Base-by-base conservation (phyloP, 768 basidiomycete species). In the Hemileccinum impolitum region DNA sequence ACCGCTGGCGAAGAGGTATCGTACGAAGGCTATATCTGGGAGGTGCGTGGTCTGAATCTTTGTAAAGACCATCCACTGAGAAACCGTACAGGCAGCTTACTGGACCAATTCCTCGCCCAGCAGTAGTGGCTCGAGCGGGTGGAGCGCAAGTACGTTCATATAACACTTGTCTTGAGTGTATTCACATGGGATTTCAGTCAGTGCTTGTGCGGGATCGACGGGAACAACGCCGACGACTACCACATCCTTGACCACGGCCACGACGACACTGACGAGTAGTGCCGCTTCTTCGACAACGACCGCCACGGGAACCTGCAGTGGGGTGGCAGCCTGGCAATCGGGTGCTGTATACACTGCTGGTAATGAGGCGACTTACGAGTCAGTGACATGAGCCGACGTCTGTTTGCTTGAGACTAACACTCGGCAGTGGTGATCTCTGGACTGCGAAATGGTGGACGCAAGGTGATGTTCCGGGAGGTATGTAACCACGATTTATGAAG, bases 401-500 rank as follows among this genome's bases (percentile, higher is more conserved):
- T 18, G 19, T 17, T 39, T 48, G 31, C 51, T 46, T 37, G 48
- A 21, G 41, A 38, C 32, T 23, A 38, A 55, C 21, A n/a, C 18
- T 15, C 9, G 42, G 28, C 31, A 57, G 59, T 39, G 55, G 48
- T 8, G 17, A 73, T 51, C 62, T 72, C 37, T 77, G 72, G 73
- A 75, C 73, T 12, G 81, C 82, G 3, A 73, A 79, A 47, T 84
- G 79, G 77, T 84, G 84, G 82, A 77, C 80, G 15, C 66, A 85
- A 60, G 73, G 70, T 37, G 76, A 82, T 57, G 71, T 61, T 36
- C 83, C 82, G 9, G 64, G 71, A 52, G 68, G 73, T 71, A 54
- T 39, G 64, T 39, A 34, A 19, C 21, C 14, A 32, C 9, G 11
- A 38, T 36, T 6, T 14, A 15, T 30, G 4, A 2, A 4, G 13